phyloP scores from a whole-genome alignment of 1,284 basidiomycete species.

The Fomitopsis betulina region DNA sequence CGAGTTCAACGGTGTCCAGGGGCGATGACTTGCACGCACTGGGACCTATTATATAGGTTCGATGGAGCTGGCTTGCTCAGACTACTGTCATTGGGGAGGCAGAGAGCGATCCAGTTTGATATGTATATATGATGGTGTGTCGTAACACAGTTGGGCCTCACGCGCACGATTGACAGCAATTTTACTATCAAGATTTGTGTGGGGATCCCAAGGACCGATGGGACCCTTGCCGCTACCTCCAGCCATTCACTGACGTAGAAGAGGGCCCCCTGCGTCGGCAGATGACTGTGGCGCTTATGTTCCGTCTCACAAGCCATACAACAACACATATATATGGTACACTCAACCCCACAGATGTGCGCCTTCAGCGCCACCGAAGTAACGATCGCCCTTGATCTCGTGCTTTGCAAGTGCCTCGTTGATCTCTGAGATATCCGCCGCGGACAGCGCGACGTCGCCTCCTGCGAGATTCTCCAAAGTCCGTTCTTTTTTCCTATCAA shows the following conservation, averaged over 20 bases:
- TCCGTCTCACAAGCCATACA: no score
- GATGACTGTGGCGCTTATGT: neutral
- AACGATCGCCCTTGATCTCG: constrained; percentile 28
- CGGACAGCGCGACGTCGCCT: constrained; percentile 37
- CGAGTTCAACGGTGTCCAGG: constrained; percentile 20
- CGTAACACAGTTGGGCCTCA: no score
- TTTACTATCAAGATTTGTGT: no score
- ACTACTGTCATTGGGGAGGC: constrained; percentile 18
- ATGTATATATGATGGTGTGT: no score
- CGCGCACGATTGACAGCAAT: no score
- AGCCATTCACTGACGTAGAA: neutral
- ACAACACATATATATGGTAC: neutral
- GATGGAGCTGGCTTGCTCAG: constrained; percentile 24
- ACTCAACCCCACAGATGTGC: constrained; percentile 23
- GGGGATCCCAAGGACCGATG: no score
- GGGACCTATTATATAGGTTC: constrained; percentile 18
- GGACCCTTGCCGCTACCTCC: no score
- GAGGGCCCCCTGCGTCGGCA: neutral
- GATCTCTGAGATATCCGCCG: constrained; percentile 36
- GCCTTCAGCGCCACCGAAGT: constrained; percentile 18
- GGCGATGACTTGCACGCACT: constrained; percentile 15
- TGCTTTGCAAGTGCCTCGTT: constrained; percentile 22
- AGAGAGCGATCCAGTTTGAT: neutral
- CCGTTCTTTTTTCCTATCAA: constrained; percentile 29
- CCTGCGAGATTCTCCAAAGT: constrained; percentile 43